Evolutionary conservation across 768 basidiomycete species (phyloP).

Genomic region (Lactarius pseudohatsudake): DNA sequence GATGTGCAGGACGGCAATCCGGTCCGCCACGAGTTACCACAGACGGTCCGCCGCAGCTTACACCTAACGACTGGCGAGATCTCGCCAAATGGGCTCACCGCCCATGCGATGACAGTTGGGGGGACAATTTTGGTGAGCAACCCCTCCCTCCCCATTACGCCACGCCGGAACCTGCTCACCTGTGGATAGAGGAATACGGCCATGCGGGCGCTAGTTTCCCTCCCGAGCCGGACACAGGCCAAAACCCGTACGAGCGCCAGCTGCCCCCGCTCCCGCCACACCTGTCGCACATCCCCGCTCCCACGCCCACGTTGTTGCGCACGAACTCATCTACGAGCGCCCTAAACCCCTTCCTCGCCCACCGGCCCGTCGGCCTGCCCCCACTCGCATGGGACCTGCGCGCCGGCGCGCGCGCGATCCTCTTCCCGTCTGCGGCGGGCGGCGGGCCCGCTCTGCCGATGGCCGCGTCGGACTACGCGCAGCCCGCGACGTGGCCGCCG

Average conservation of each 20-base stretch:
- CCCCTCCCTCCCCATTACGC: not conserved
- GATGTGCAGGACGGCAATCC: conserved; percentile 15
- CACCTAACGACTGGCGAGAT: conserved; percentile 50
- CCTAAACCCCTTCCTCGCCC: conserved; percentile 58
- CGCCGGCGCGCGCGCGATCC: conserved; percentile 24
- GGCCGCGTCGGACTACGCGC: conserved; percentile 37
- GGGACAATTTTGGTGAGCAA: conserved; percentile 35
- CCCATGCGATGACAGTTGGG: conserved; percentile 34
- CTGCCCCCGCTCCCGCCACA: conserved; percentile 45
- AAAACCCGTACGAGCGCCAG: conserved; percentile 40
- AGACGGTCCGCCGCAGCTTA: conserved; percentile 20
- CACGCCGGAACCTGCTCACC: not conserved
- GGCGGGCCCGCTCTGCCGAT: conserved; percentile 31
- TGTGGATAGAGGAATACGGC: not conserved
- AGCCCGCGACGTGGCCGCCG: conserved; percentile 66
- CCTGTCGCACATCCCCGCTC: conserved; percentile 40
- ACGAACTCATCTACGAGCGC: conserved; percentile 50
- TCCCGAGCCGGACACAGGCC: conserved; percentile 2
- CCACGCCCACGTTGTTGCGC: not conserved
- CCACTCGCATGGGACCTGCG: conserved; percentile 53
- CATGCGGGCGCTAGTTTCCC: not conserved
- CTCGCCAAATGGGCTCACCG: conserved; percentile 58
- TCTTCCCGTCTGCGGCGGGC: conserved; percentile 28
- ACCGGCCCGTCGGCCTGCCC: conserved; percentile 42
- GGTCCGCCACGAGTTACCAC: conserved; percentile 11